Evolutionary conservation across 331 rosid genomes (phyloP), one percentile per base, ranked within the genome.

Genomic region (Quercus lobata): DNA sequence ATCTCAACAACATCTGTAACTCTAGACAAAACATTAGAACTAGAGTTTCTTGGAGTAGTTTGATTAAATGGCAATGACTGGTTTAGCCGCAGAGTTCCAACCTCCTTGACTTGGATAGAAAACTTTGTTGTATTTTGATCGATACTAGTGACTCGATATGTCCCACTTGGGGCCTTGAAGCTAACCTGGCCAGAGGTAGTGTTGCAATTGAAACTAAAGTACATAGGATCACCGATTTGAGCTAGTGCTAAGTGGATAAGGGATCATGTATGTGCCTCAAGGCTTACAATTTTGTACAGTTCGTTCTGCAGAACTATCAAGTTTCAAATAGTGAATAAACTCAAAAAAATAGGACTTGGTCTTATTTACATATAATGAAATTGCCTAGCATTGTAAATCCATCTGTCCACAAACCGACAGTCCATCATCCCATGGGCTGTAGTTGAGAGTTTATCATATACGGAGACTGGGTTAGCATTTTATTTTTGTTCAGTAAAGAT

Each of bases 171-270:
- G 32, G 32, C 32, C 1, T 30, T 30, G 5, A 30, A 30, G 32
- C 32, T 30, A 30, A 30, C 32, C 32, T 30, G 32, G 5, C 32
- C 32, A 30, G 32, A 30, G 32, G 4, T 24, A 24, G 24, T 29
- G 32, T 29, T 29, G 32, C 32, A 29, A 0, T 1, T 27, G 80
- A 92, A 87, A 24, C 24, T 24, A 1, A 24, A 24, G 24, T 24
- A 24, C 94, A 92, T 10, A 18, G 83, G 84, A 6, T 88, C 89
- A 15, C 97, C 94, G 11, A 30, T 29, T 44, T 21, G 7, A 53
- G 1, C 78, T 52, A 0, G 86, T 87, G 74, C 90, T 90, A n/a
- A 90, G 56, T 6, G 94, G 94, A 82, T 90, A 92, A 21, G 94
- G 94, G 52, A 90, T 80, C 0, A 2, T 4, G 37, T 78, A 52